Evolutionary conservation across 208 protist genomes (phyloP), one percentile per base, ranked within the genome.

Genomic region (Porcisia deanei): DNA sequence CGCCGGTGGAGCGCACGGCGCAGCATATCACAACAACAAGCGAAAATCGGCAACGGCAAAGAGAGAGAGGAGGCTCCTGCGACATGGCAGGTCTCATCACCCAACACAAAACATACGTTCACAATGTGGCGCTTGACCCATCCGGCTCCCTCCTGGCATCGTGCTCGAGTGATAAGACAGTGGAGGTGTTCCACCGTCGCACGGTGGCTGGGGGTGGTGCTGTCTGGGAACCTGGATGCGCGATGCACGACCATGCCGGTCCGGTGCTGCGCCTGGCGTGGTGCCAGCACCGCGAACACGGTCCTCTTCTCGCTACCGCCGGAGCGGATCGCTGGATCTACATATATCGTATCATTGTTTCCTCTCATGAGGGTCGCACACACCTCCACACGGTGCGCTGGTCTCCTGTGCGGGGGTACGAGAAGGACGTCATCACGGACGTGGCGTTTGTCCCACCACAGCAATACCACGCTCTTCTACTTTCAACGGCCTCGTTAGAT

Each of bases 401-500:
- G 85, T 84, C 91, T 25, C 77, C 82, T 41, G 84, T 92, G 80
- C 85, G 88, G 53, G 91, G 94, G 22, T 94, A 88, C 73, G 91
- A 96, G 79, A 95, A 95, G 76, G 94, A 97, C 80, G 91, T 87
- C 60, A 95, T 96, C 79, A 97, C 91, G 4, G 91, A 96, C 76
- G 87, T 97, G 45, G 90, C 94, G 45, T 97, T 97, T 79, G 79
- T 95, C 61, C 94, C 91, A 25, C 91, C 90, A 22, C 87, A 90
- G 73, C 89, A 94, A 78, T 89, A 93, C 64, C 86, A 91, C 75
- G 86, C 91, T 41, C 73, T 94, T 70, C 84, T 95, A 37, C 84
- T 97, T 39, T 95, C 91, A 37, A 96, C 94, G 18, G 91, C 94
- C 54, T 96, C 94, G 2, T 79, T 97, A 25, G 94, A 97, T 70